Conservation (phyloP, 257 asterid genomes). For the Solanum chiquidenum region DNA sequence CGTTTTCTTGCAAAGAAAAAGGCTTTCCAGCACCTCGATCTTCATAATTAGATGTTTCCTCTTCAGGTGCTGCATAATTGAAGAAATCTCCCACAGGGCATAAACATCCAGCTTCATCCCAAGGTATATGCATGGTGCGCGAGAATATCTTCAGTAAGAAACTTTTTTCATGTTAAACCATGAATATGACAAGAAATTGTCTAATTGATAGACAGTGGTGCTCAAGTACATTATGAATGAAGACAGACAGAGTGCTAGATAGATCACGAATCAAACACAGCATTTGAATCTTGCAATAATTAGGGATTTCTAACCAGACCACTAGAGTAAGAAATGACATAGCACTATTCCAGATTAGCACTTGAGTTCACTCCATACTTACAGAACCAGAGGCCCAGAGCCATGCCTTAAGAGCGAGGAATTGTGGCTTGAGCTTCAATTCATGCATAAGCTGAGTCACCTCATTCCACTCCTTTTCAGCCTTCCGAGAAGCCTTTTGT, state of each 20-base stretch:
- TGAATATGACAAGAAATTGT: neutral
- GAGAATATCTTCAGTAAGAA: conserved; percentile 60
- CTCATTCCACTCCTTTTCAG: conserved; percentile 62
- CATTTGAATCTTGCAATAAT: neutral
- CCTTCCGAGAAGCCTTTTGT: conserved; percentile 51
- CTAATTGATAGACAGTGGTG: neutral
- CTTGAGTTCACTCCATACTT: conserved; percentile 15
- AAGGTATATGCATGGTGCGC: conserved; percentile 84
- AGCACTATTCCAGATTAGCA: neutral
- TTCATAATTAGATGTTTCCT: conserved; percentile 20
- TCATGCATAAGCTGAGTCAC: conserved; percentile 37
- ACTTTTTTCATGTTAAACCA: neutral
- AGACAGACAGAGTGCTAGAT: neutral
- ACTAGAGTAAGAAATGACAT: neutral
- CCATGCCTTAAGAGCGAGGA: conserved; percentile 61
- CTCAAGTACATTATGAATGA: neutral
- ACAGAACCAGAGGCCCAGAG: conserved; percentile 90
- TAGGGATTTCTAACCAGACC: neutral
- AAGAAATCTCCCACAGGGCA: conserved; percentile 95
- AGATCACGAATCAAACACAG: neutral
- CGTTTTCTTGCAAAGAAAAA: conserved; percentile 12
- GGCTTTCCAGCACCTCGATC: neutral
- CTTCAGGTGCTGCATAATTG: conserved; percentile 79
- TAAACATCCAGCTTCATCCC: conserved; percentile 87
- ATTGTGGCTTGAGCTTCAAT: conserved; percentile 51